Percentiles rank a stretch among this genome's conserved stretches.
Evolutionary conservation across 202 grass and related monocot genomes (phyloP).

Genomic region (Elaeis oleifera): DNA sequence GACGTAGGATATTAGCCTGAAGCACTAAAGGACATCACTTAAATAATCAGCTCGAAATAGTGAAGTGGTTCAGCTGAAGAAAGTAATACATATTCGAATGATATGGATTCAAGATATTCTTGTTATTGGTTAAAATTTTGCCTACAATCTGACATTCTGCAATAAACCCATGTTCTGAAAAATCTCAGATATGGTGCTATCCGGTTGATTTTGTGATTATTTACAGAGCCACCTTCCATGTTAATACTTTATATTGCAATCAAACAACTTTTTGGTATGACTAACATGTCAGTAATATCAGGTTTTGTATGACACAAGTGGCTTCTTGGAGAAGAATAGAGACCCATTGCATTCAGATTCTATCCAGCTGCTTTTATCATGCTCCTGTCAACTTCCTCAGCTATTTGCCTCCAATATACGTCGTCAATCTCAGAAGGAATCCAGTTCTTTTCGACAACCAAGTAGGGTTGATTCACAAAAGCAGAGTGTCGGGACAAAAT

Average conservation of each 20-base stretch:
- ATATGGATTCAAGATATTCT: too few species aligned
- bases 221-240: neutral
- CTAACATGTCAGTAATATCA: constrained; percentile 1
- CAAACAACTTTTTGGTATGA: neutral
- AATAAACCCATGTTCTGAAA: too few species aligned
- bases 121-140: too few species aligned
- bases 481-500: constrained; percentile 74
- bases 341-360: constrained; percentile 62
- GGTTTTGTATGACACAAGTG: constrained; percentile 74
- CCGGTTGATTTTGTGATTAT: too few species aligned
- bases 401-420: constrained; percentile 60
- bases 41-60: too few species aligned
- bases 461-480: constrained; percentile 51
- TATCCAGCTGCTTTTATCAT: constrained; percentile 61
- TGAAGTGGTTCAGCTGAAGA: too few species aligned
- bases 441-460: constrained; percentile 30
- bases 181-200: too few species aligned
- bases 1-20: too few species aligned
- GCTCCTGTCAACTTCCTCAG: constrained; percentile 57
- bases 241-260: neutral
- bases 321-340: constrained; percentile 98
- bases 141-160: too few species aligned
- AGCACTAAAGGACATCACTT: too few species aligned
- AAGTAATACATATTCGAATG: too few species aligned
- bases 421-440: constrained; percentile 56